Base-by-base conservation (phyloP, 2,329 filamentous ascomycete genomes). In the Apiospora aurea region DNA sequence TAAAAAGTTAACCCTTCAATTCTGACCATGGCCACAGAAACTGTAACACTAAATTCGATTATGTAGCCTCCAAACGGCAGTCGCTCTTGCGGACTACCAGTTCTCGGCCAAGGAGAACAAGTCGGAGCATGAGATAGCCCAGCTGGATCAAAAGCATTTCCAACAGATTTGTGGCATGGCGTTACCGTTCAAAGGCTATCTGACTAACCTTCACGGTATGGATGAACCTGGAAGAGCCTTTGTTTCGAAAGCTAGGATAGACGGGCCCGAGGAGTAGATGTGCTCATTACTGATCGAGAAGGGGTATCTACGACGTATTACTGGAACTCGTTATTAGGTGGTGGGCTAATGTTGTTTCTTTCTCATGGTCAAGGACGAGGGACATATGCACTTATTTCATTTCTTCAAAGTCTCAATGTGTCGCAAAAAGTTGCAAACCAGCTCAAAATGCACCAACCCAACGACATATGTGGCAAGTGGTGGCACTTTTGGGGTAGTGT, bases 91-190 rank as follows among this genome's bases (percentile, higher is more conserved):
- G 1, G 70, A 71, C 6, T 71, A 49, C 11, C 6, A 68, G 64
- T 68, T 69, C 44, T 43, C 70, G 7, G 6, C 44, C 18, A 43
- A 41, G 4, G 29, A 46, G 38, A 24, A 71, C 34, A 71, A 70
- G 67, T 8, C 24, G 1, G 16, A 41, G 5, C 13, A 43, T 38
- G 69, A 72, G 14, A 47, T 8, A 2, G 47, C 69, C 26, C 21
- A 46, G 16, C 34, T 72, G 43, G 46, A 43, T 26, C 34, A 18
- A 2, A 51, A 53, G 29, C 69, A 72, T 46, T 70, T 71, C 29
- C 44, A 71, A n/a, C 46, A 72, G n/a, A 70, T 72, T 10, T 71
- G 69, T 26, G 49, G 57, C 14, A 71, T 71, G 24, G 71, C 71
- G 44, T 64, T 71, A 14, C 57, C 53, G n/a, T 72, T 72, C 69